Conservation (phyloP, 345 rosid species). For the Acer campestre region DNA sequence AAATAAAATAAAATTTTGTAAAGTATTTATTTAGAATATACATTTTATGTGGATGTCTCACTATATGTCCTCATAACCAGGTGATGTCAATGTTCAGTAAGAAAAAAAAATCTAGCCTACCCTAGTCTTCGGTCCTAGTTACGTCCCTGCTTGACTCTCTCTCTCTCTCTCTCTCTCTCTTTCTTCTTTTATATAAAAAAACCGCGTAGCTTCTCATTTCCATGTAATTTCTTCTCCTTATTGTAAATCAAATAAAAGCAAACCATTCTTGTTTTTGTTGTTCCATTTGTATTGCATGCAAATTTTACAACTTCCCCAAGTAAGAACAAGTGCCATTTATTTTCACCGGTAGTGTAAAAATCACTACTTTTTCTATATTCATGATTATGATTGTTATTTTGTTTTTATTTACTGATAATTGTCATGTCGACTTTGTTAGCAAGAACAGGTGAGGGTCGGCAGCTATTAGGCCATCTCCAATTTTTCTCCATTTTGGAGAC, state of each 20-base stretch:
- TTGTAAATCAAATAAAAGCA: too few species aligned
- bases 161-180: too few species aligned
- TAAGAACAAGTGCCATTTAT: not conserved
- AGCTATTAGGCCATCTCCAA: too few species aligned
- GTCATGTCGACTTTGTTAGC: constrained; percentile 37
- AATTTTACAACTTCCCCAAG: not conserved
- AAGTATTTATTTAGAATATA: too few species aligned
- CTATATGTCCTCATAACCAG: too few species aligned
- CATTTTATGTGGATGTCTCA: too few species aligned
- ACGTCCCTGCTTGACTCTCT: constrained; percentile 26
- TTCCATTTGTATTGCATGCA: not conserved
- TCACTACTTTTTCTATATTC: not conserved
- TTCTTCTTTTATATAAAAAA: not conserved
- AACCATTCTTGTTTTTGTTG: not conserved
- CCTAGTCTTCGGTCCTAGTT: too few species aligned
- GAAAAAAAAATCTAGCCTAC: too few species aligned
- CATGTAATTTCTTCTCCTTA: not conserved
- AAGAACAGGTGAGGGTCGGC: too few species aligned
- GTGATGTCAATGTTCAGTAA: too few species aligned
- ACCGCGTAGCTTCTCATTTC: not conserved
- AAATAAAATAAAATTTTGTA: too few species aligned
- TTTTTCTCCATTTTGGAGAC: too few species aligned
- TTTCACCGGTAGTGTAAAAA: not conserved
- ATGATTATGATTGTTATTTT: not conserved
- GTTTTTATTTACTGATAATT: not conserved